phyloP scores from a whole-genome alignment of 148 eudicot genomes.

The Oxyria digyna region DNA sequence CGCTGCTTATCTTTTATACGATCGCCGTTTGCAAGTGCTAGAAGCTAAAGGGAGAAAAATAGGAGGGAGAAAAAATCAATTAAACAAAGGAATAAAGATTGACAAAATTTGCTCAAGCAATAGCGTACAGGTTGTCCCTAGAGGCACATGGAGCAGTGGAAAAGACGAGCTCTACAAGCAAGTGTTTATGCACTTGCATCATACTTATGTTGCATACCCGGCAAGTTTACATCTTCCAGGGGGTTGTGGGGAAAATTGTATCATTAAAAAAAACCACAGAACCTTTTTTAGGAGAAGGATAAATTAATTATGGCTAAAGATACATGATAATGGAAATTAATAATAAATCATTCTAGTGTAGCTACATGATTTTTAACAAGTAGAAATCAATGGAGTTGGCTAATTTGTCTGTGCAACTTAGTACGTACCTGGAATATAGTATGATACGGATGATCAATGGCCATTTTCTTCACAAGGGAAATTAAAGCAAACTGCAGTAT shows the following conservation, averaged over 20 bases:
- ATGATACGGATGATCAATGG: conserved; percentile 96
- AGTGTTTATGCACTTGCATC: not conserved
- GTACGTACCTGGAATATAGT: conserved; percentile 74
- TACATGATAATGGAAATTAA: not conserved
- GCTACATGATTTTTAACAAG: not conserved
- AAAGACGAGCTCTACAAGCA: not conserved
- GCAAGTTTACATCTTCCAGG: not conserved
- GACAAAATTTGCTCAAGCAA: not conserved
- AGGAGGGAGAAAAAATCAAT: not conserved
- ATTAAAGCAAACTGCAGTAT: conserved; percentile 80
- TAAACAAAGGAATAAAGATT: not conserved
- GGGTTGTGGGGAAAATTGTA: not conserved
- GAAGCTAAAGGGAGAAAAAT: conserved; percentile 36
- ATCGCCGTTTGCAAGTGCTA: conserved; percentile 95
- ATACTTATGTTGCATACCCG: not conserved
- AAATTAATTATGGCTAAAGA: not conserved
- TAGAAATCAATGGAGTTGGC: not conserved
- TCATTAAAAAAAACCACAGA: not conserved
- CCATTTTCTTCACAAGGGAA: conserved; percentile 89
- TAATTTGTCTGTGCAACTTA: not conserved
- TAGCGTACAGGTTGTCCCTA: not conserved
- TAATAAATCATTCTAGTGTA: not conserved
- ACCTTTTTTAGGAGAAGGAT: not conserved
- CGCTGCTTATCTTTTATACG: conserved; percentile 97
- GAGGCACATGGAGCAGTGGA: not conserved